Percentiles rank a stretch among this genome's conserved stretches.
Conservation (phyloP, 768 basidiomycete genomes). For the Kwoniella shandongensis region DNA sequence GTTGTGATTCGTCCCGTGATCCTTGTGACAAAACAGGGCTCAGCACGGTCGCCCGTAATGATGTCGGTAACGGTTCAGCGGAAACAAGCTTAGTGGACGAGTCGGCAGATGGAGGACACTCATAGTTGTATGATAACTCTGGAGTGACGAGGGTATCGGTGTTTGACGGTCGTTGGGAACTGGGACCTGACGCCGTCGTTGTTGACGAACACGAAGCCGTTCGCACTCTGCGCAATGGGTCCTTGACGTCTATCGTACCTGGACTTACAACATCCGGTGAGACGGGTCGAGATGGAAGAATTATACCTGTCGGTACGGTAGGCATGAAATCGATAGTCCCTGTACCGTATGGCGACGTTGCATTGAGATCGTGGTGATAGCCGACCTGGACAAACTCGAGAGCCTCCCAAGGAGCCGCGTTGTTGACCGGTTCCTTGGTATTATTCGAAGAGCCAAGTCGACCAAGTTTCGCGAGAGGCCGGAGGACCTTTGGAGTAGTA, state of each 20-base stretch:
- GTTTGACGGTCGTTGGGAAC: conserved; percentile 4
- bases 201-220: not conserved
- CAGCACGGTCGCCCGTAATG: conserved; percentile 10
- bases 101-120: conserved; percentile 8
- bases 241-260: conserved; percentile 5
- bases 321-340: conserved; percentile 8
- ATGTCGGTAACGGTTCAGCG: conserved; percentile 8
- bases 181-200: not conserved
- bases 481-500: not conserved
- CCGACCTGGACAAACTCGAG: conserved; percentile 44
- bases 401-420: conserved; percentile 43
- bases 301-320: conserved; percentile 7
- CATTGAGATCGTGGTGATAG: not conserved
- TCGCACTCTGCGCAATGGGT: conserved; percentile 5
- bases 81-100: conserved; percentile 9
- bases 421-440: conserved; percentile 17
- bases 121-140: conserved; percentile 10
- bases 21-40: conserved; percentile 25
- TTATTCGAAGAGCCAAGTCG: conserved; percentile 1
- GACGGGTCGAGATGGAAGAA: conserved; percentile 16
- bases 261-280: conserved; percentile 19
- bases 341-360: not conserved
- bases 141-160: conserved; percentile 21
- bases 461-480: conserved; percentile 3
- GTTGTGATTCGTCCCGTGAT: not conserved